phyloP scores from a whole-genome alignment of 805 yeast genomes.

The Tetrapisispora phaffii region DNA sequence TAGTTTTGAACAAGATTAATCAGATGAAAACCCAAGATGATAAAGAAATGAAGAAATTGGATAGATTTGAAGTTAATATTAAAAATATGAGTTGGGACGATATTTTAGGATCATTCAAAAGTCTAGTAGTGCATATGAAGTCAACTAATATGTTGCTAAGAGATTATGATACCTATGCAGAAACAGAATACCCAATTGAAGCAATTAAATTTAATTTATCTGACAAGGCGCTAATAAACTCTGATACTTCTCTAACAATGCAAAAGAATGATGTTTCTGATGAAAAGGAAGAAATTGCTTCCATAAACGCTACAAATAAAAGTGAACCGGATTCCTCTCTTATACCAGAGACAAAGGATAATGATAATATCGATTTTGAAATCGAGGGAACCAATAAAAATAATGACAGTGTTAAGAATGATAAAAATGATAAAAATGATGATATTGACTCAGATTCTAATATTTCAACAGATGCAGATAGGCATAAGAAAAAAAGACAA shows the following conservation, averaged over 20 bases:
- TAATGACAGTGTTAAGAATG: not conserved
- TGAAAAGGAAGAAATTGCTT: too few relatives aligned
- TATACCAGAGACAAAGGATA: not conserved
- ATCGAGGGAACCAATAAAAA: not conserved
- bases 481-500: slow-evolving; percentile 7
- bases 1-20: slow-evolving; percentile 29
- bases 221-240: not conserved
- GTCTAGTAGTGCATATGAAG: slow-evolving; percentile 33
- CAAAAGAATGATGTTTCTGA: not conserved
- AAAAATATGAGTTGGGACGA: slow-evolving; percentile 25
- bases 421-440: not conserved
- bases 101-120: slow-evolving; percentile 18
- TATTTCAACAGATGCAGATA: not conserved
- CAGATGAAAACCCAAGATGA: slow-evolving; percentile 31
- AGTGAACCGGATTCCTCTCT: too few relatives aligned
- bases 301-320: too few relatives aligned
- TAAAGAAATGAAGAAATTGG: slow-evolving; percentile 30
- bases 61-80: slow-evolving; percentile 15
- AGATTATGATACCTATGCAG: slow-evolving; percentile 42
- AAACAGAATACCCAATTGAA: slow-evolving; percentile 42
- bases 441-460: not conserved
- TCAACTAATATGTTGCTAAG: slow-evolving; percentile 24
- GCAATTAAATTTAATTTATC: slow-evolving; percentile 30
- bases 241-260: not conserved
- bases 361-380: not conserved